Conservation (phyloP, 2,329 filamentous ascomycete genomes). For the Penicillium sp. region DNA sequence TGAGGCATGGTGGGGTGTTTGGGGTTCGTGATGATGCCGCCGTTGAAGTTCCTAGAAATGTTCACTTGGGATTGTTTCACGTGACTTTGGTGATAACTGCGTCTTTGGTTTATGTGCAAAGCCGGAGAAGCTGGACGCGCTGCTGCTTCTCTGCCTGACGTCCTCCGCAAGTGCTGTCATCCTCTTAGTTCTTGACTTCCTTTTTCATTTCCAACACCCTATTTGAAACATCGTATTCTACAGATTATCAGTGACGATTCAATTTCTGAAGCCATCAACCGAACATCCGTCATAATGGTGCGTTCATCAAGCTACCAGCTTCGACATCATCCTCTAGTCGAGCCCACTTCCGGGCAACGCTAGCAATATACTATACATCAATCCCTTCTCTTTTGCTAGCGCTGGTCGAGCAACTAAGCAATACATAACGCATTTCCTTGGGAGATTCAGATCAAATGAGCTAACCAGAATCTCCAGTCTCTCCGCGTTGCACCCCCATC, state of each 20-base stretch:
- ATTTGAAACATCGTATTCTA: not conserved
- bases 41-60: constrained; percentile 6
- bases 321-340: constrained; percentile 9
- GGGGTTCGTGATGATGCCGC: constrained; percentile 1
- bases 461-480: constrained; percentile 56
- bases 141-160: constrained; percentile 17
- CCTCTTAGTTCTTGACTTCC: constrained; percentile 7
- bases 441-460: not conserved
- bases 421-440: not conserved
- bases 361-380: constrained; percentile 4
- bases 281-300: constrained; percentile 30
- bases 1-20: constrained; percentile 33
- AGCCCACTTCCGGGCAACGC: constrained; percentile 10
- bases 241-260: not conserved
- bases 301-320: constrained; percentile 25
- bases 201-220: not conserved
- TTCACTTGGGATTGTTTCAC: constrained; percentile 20
- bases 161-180: constrained; percentile 18
- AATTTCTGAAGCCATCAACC: not conserved
- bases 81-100: constrained; percentile 27
- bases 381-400: not conserved
- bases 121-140: constrained; percentile 41
- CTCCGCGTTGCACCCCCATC: constrained; percentile 83
- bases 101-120: constrained; percentile 22
- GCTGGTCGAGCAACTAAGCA: not conserved